phyloP scores from a whole-genome alignment of 768 basidiomycete genomes.

The Russula earlei region DNA sequence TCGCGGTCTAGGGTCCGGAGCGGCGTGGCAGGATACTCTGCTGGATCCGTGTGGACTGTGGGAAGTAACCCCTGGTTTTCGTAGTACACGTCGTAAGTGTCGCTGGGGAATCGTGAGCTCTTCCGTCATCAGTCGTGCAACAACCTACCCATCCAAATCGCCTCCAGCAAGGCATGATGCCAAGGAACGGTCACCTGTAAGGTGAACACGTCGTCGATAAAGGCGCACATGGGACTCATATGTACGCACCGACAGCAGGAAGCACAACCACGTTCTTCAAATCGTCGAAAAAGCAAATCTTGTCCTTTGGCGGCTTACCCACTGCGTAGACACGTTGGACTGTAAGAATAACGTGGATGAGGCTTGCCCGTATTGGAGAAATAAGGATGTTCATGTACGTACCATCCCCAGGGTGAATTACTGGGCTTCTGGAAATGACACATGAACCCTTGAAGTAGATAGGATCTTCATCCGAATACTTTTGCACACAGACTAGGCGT shows the following conservation, averaged over 20 bases:
- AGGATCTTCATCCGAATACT: not conserved
- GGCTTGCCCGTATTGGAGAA: not conserved
- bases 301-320: slow-evolving; percentile 23
- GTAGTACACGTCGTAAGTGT: slow-evolving; percentile 51
- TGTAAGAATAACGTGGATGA: not conserved
- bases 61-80: slow-evolving; percentile 47
- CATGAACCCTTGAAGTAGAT: slow-evolving; percentile 2
- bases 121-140: not conserved
- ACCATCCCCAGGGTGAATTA: slow-evolving; percentile 29
- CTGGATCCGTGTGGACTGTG: slow-evolving; percentile 38
- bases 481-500: slow-evolving; percentile 14
- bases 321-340: slow-evolving; percentile 25
- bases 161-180: slow-evolving; percentile 69
- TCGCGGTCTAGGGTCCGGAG: too few relatives aligned
- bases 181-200: slow-evolving; percentile 47
- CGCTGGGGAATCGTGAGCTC: slow-evolving; percentile 32
- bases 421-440: slow-evolving; percentile 27
- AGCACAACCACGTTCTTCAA: slow-evolving; percentile 25
- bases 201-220: not conserved
- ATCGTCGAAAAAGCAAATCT: slow-evolving; percentile 18
- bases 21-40: slow-evolving; percentile 39
- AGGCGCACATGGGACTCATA: not conserved
- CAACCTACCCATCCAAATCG: slow-evolving; percentile 62
- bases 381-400: not conserved
- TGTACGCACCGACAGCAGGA: slow-evolving; percentile 9